phyloP scores from a whole-genome alignment of 768 basidiomycete species.

The Strobilomyces confusus region DNA sequence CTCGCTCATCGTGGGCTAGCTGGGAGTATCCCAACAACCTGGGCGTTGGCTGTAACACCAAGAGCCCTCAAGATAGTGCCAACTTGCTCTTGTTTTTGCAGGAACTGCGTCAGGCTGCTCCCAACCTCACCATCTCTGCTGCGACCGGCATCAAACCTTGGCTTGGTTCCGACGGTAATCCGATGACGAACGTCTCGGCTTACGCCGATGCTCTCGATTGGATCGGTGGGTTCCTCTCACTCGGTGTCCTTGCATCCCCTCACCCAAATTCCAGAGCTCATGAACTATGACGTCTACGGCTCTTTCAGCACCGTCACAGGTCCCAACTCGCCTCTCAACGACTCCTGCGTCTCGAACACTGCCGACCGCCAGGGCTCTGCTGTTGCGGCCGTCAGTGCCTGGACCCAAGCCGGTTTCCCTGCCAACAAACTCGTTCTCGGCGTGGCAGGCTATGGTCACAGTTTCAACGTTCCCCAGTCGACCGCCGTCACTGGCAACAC shows the following conservation, averaged over 20 bases:
- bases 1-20: slow-evolving; percentile 33
- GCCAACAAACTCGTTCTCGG: slow-evolving; percentile 71
- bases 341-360: slow-evolving; percentile 65
- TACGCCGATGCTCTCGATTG: slow-evolving; percentile 73
- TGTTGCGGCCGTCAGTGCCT: slow-evolving; percentile 63
- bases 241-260: background rate
- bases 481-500: slow-evolving; percentile 17
- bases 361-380: slow-evolving; percentile 70
- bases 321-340: slow-evolving; percentile 79
- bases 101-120: slow-evolving; percentile 54
- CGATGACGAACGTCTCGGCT: slow-evolving; percentile 56
- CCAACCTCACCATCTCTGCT: slow-evolving; percentile 64
- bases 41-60: slow-evolving; percentile 68
- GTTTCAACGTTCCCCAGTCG: slow-evolving; percentile 42
- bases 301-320: slow-evolving; percentile 55
- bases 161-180: slow-evolving; percentile 49
- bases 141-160: slow-evolving; percentile 69
- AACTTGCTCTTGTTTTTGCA: slow-evolving; percentile 80
- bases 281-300: slow-evolving; percentile 70
- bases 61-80: slow-evolving; percentile 60
- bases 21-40: slow-evolving; percentile 81
- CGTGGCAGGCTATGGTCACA: slow-evolving; percentile 81
- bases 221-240: slow-evolving; percentile 43
- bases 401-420: slow-evolving; percentile 79
- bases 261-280: slow-evolving; percentile 45